Percentiles rank a stretch among this genome's conserved stretches.
phyloP scores from a whole-genome alignment of 768 basidiomycete species.

The Hypsizygus marmoreus region DNA sequence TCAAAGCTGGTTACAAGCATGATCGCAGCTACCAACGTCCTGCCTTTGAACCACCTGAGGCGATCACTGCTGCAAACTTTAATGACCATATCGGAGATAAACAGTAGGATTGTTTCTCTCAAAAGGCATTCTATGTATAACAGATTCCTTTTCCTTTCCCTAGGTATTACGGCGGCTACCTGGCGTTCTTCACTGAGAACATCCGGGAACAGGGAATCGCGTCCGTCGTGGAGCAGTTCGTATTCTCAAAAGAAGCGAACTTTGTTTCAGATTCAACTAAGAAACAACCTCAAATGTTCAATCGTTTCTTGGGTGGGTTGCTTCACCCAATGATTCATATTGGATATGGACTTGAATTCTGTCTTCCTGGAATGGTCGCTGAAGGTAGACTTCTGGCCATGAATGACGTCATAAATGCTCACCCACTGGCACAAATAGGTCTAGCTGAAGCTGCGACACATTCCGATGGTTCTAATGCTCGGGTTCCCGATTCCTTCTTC shows the following conservation, averaged over 20 bases:
- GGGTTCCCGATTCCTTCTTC: slow-evolving; percentile 19
- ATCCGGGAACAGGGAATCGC: slow-evolving; percentile 41
- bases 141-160: neutral
- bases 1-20: slow-evolving; percentile 38
- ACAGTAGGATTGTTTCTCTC: slow-evolving; percentile 35
- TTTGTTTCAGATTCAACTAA: slow-evolving; percentile 28
- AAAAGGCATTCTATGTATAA: neutral
- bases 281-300: slow-evolving; percentile 43
- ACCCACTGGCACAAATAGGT: slow-evolving; percentile 17
- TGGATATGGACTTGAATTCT: slow-evolving; percentile 68
- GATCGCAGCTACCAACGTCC: slow-evolving; percentile 37
- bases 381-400: slow-evolving; percentile 47
- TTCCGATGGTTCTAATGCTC: slow-evolving; percentile 29
- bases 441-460: slow-evolving; percentile 59
- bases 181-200: slow-evolving; percentile 48
- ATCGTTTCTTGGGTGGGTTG: slow-evolving; percentile 55
- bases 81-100: slow-evolving; percentile 58
- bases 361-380: slow-evolving; percentile 55
- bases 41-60: slow-evolving; percentile 42
- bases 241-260: slow-evolving; percentile 55
- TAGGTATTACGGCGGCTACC: slow-evolving; percentile 57
- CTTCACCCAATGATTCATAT: slow-evolving; percentile 69
- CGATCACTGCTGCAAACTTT: slow-evolving; percentile 49
- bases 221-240: slow-evolving; percentile 50
- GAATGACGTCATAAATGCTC: slow-evolving; percentile 2